Percentiles rank a stretch among this genome's conserved stretches.
Evolutionary conservation across 768 basidiomycete genomes (phyloP).

Genomic region (Panus rudis): DNA sequence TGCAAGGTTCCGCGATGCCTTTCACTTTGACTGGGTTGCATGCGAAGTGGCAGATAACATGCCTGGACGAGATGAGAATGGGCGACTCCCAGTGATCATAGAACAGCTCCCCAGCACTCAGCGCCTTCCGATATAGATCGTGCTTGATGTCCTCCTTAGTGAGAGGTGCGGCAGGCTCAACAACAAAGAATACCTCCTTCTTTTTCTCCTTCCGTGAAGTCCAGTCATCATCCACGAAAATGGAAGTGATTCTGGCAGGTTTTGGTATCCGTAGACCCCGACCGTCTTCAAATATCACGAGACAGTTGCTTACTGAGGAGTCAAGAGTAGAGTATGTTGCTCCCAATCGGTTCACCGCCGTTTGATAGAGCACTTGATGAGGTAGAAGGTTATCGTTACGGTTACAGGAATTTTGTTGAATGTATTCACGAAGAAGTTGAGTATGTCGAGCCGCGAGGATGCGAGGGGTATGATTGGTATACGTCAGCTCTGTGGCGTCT

Average conservation of each 20-base stretch:
- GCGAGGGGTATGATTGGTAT: background rate
- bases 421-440: background rate
- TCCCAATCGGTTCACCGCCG: background rate
- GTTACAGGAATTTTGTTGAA: background rate
- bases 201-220: background rate
- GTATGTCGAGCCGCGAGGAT: background rate
- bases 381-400: background rate
- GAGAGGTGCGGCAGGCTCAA: background rate
- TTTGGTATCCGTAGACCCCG: background rate
- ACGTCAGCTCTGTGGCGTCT: background rate
- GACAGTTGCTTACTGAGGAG: slow-evolving; percentile 2
- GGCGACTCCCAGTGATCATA: background rate
- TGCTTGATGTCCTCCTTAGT: background rate
- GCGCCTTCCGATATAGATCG: background rate
- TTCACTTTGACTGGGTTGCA: background rate
- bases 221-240: background rate
- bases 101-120: background rate
- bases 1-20: background rate
- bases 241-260: background rate
- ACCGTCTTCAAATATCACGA: background rate
- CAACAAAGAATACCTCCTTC: background rate
- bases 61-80: background rate
- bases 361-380: background rate
- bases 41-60: slow-evolving; percentile 4
- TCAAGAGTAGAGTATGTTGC: background rate